Evolutionary conservation across 768 basidiomycete genomes (phyloP), one percentile per base, ranked within the genome.

Genomic region (Termitomyces titanicus): DNA sequence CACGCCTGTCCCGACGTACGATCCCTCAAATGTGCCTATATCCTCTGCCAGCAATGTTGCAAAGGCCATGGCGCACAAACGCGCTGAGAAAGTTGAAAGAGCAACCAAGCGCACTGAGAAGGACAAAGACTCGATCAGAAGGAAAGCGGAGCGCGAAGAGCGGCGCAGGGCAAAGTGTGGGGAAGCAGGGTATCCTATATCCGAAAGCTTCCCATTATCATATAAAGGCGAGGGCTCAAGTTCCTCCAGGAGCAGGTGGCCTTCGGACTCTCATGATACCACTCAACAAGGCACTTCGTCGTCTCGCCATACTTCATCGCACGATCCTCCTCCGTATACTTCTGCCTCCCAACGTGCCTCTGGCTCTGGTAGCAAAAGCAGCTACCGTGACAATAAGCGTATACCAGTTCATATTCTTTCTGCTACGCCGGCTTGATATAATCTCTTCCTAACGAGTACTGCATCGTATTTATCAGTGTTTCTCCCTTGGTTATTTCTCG

Each of bases 31-130:
- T 24, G 35, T 35, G 18, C 27, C 34, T 27, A 29, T 55, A 25
- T 80, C 79, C 22, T 74, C 75, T 49, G 83, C 83, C 10, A 83
- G 81, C 54, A 74, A 74, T 37, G 79, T 74, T 47, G 83, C 82
- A 5, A 74, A 77, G 70, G 80, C 76, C 15, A 63, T 56, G 49
- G 70, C 69, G 50, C 68, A 64, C 34, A 67, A 56, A 63, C 69
- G 55, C 58, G 65, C 56, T 59, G 69, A 67, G 38, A 65, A 56
- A 37, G 68, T 63, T 59, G 68, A 61, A 47, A 60, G 48, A 13
- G 52, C 51, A 3, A 55, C n/a, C n/a, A n/a, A 55, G 48, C 25
- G 31, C 40, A 29, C 18, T 17, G 47, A 47, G 33, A 47, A 47
- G 10, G 52, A 63, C 33, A 45, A 44, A 47, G 52, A 43, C 43